phyloP scores from a whole-genome alignment of 169 alveolate species.

The Eimeria brunetti region DNA sequence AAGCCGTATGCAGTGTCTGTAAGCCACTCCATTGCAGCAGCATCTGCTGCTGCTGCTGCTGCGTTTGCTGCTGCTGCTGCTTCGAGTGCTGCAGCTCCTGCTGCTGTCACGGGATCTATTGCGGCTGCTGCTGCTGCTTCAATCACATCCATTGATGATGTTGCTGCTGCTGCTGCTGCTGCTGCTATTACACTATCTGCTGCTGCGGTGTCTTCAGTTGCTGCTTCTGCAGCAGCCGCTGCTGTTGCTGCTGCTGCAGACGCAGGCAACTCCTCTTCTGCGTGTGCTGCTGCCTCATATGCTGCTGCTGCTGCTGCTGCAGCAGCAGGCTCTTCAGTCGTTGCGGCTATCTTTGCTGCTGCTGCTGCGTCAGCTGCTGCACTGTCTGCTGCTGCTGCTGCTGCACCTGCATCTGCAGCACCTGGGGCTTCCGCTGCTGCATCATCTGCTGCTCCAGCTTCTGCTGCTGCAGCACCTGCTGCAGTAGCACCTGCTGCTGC shows the following conservation, averaged over 20 bases:
- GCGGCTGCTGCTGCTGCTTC: not conserved
- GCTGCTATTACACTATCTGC: not conserved
- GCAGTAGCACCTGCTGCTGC: not conserved
- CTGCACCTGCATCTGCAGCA: not conserved
- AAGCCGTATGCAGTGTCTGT: constrained; percentile 1
- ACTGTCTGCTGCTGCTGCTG: not conserved
- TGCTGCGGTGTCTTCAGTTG: not conserved
- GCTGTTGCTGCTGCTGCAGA: constrained; percentile 4
- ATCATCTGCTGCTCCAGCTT: constrained; percentile 4
- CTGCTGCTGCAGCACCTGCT: not conserved
- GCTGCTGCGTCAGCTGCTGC: not conserved
- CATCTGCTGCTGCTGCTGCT: constrained; percentile 9
- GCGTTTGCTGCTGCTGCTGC: constrained; percentile 1
- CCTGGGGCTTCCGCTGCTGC: not conserved
- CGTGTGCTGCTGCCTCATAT: too few species aligned
- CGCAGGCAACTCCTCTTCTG: not conserved
- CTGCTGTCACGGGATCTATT: not conserved
- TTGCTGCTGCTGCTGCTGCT: not conserved
- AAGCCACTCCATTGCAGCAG: constrained; percentile 15
- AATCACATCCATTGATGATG: not conserved
- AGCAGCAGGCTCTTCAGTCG: too few species aligned
- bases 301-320: too few species aligned
- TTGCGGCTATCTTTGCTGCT: not conserved
- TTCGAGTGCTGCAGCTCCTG: not conserved
- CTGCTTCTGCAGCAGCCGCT: not conserved